Conservation (phyloP, 2,329 filamentous ascomycete species). For the Aurifilum marmelostoma region DNA sequence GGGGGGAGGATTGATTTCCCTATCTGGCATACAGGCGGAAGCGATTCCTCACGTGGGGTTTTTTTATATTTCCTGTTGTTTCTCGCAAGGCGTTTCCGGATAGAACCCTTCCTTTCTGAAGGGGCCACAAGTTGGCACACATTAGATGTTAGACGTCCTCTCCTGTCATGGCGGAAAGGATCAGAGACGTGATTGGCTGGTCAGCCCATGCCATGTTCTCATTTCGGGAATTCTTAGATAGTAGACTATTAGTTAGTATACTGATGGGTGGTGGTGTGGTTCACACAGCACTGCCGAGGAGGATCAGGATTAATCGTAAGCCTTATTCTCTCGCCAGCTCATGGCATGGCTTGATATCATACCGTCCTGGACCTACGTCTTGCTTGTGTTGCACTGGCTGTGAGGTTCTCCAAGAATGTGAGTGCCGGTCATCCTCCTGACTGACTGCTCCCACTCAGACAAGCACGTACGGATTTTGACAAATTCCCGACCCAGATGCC, state of each 20-base stretch:
- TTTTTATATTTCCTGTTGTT: slow-evolving; percentile 1
- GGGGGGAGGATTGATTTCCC: too few species aligned
- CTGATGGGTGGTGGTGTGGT: not conserved
- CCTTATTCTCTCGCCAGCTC: slow-evolving; percentile 12
- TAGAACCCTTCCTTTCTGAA: slow-evolving; percentile 11
- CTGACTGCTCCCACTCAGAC: not conserved
- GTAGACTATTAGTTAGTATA: slow-evolving; percentile 18
- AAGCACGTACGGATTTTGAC: too few species aligned
- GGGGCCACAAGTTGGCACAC: slow-evolving; percentile 8
- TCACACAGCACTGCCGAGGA: slow-evolving; percentile 7
- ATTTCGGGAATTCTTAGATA: slow-evolving; percentile 18
- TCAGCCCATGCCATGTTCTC: not conserved
- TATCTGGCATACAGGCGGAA: slow-evolving; percentile 13
- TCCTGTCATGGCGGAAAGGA: not conserved
- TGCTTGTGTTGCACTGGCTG: not conserved
- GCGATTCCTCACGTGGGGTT: not conserved
- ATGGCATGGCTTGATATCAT: not conserved
- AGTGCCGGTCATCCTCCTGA: not conserved
- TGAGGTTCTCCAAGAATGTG: not conserved
- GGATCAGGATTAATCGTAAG: slow-evolving; percentile 18
- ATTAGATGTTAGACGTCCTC: slow-evolving; percentile 18
- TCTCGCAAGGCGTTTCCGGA: slow-evolving; percentile 27
- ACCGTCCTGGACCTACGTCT: not conserved
- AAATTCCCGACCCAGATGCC: too few species aligned
- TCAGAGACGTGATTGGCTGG: slow-evolving; percentile 5